Percentiles rank a stretch among this genome's conserved stretches.
phyloP scores from a whole-genome alignment of 2,329 filamentous ascomycete species.

The Onygenales sp. region DNA sequence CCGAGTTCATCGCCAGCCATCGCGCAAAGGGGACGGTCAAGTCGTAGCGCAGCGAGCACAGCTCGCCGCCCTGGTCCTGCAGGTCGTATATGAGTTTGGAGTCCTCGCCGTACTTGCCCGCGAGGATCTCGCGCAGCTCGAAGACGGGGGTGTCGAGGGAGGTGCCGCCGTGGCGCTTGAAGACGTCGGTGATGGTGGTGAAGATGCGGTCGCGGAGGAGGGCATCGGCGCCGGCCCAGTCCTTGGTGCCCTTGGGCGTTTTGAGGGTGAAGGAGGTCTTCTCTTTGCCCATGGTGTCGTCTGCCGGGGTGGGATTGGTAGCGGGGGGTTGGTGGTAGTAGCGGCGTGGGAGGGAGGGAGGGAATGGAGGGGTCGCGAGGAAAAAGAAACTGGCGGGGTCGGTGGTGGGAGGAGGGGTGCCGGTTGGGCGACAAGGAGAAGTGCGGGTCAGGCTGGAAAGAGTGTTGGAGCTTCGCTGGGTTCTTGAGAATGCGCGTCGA shows the following conservation, averaged over 20 bases:
- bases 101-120: conserved; percentile 88
- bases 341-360: not conserved
- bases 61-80: conserved; percentile 77
- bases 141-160: conserved; percentile 77
- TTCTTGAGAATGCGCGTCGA: conserved; percentile 21
- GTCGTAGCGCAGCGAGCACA: conserved; percentile 77
- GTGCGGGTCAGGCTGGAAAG: conserved; percentile 12
- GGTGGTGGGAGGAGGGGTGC: conserved; percentile 6
- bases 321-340: conserved; percentile 1
- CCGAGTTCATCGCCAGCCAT: conserved; percentile 84
- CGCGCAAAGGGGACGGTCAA: conserved; percentile 84
- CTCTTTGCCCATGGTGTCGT: conserved; percentile 20
- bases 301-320: too few species aligned
- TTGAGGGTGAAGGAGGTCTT: conserved; percentile 59
- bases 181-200: conserved; percentile 63
- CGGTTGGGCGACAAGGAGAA: conserved; percentile 9
- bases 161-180: conserved; percentile 73
- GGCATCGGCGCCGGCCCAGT: conserved; percentile 73
- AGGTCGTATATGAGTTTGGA: conserved; percentile 87
- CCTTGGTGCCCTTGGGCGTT: conserved; percentile 83
- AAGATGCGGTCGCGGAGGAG: conserved; percentile 74
- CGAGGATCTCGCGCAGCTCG: conserved; percentile 75
- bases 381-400: conserved; percentile 4
- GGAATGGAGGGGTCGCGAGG: conserved; percentile 3
- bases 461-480: conserved; percentile 8